A percentile compares a stretch with the other conserved stretches of the same genome.
Evolutionary conservation across 768 basidiomycete genomes (phyloP).

Genomic region (Hortiboletus flavorubellus): DNA sequence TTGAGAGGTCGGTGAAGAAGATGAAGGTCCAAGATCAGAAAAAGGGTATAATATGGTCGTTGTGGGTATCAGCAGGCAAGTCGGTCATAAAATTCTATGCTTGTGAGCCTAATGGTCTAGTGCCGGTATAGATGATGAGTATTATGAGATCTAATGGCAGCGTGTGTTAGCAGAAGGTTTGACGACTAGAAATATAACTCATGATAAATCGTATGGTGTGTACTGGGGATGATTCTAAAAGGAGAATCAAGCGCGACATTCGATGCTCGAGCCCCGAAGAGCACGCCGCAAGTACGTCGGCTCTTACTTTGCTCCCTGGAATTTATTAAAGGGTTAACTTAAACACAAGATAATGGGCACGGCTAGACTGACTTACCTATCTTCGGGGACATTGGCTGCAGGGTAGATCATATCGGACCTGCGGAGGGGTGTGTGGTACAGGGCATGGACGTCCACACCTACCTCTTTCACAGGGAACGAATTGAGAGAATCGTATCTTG

Average conservation of each 20-base stretch:
- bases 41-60: constrained; percentile 3
- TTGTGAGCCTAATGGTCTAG: neutral
- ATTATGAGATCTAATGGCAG: constrained; percentile 1
- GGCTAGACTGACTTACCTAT: constrained; percentile 2
- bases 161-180: neutral
- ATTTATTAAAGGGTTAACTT: neutral
- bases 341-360: neutral
- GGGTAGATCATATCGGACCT: neutral
- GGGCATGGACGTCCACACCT: neutral
- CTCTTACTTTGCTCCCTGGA: neutral
- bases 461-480: neutral
- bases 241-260: neutral
- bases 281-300: neutral
- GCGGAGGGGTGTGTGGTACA: fast-evolving
- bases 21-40: neutral
- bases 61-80: neutral
- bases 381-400: constrained; percentile 6
- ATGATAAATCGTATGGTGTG: neutral
- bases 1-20: neutral
- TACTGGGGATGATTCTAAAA: neutral
- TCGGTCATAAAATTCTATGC: neutral
- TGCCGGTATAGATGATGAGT: neutral
- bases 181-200: neutral
- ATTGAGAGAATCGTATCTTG: neutral
- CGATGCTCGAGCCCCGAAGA: neutral